A percentile compares a stretch with the other conserved stretches of the same genome.
phyloP scores from a whole-genome alignment of 495 filamentous ascomycete genomes.

The Penicillium paxilli region DNA sequence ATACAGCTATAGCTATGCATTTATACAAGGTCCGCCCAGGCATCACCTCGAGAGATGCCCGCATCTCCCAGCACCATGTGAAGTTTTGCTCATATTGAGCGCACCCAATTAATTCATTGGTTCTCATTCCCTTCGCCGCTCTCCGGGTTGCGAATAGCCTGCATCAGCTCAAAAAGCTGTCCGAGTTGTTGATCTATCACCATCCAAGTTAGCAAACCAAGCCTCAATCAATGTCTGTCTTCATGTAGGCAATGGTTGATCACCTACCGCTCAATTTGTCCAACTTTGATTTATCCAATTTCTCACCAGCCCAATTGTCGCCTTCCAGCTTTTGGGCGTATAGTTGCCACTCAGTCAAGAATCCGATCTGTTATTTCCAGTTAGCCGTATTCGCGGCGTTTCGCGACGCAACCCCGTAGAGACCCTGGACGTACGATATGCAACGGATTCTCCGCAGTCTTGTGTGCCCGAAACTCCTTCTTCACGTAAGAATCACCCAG shows the following conservation, averaged over 20 bases:
- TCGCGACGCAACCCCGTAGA: neutral
- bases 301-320: slow-evolving; percentile 75
- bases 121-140: slow-evolving; percentile 20
- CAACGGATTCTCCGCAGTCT: slow-evolving; percentile 81
- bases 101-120: slow-evolving; percentile 14
- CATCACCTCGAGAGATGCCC: slow-evolving; percentile 18
- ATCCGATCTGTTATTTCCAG: slow-evolving; percentile 71
- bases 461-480: slow-evolving; percentile 83
- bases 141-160: slow-evolving; percentile 62
- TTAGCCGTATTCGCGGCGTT: slow-evolving; percentile 16
- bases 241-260: no score
- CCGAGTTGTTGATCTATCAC: slow-evolving; percentile 85
- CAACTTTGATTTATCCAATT: slow-evolving; percentile 73
- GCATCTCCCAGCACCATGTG: slow-evolving; percentile 16
- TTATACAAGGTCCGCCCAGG: neutral
- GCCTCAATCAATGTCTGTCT: no score
- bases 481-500: slow-evolving; percentile 91
- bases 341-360: slow-evolving; percentile 92
- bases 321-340: slow-evolving; percentile 92
- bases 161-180: slow-evolving; percentile 93
- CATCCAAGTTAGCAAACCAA: neutral
- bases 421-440: slow-evolving; percentile 77
- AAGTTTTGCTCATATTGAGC: neutral
- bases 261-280: slow-evolving; percentile 94
- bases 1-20: neutral